These are phyloP conservation scores for Candida gorgasii DNA, from an alignment of 805 yeast species.

Conservation along the genomic window DNA sequence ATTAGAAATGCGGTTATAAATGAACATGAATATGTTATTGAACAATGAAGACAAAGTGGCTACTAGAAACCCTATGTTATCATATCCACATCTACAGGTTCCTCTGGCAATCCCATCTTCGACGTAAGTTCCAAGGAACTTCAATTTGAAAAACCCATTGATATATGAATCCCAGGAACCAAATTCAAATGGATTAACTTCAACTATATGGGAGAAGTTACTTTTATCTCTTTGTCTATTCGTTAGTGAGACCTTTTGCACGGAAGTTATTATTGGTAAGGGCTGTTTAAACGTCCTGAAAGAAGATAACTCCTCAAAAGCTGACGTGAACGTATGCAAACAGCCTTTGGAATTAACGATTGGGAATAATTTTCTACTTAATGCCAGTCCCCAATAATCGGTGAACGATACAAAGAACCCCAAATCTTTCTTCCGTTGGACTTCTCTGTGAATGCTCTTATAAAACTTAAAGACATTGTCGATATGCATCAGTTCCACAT, in stretches of 20 bases:
- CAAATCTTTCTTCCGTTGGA: conserved; percentile 48
- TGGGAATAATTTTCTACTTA: conserved; percentile 47
- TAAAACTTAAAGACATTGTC: conserved; percentile 44
- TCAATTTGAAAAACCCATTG: conserved; percentile 49
- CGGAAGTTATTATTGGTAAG: conserved; percentile 49
- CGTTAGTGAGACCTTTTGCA: conserved; percentile 36
- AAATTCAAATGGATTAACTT: conserved; percentile 65
- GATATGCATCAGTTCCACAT: conserved; percentile 9
- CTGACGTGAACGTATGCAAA: conserved; percentile 35
- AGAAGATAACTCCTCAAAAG: conserved; percentile 26
- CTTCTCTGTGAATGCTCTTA: conserved; percentile 53
- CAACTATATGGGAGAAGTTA: conserved; percentile 49
- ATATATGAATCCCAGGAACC: conserved; percentile 62
- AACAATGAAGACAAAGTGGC: conserved; percentile 67
- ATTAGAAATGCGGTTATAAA: conserved; percentile 41
- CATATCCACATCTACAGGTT: conserved; percentile 52
- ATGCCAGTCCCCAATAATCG: conserved; percentile 70
- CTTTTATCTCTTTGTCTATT: conserved; percentile 23
- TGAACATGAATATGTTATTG: conserved; percentile 51
- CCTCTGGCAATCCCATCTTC: conserved; percentile 40
- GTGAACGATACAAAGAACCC: conserved; percentile 62
- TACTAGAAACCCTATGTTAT: conserved; percentile 58
- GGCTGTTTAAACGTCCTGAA: conserved; percentile 45
- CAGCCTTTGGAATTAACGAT: conserved; percentile 33
- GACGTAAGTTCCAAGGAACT: conserved; percentile 53